Evolutionary conservation across 495 filamentous ascomycete genomes (phyloP).

Genomic region (Podospora fimiseda): DNA sequence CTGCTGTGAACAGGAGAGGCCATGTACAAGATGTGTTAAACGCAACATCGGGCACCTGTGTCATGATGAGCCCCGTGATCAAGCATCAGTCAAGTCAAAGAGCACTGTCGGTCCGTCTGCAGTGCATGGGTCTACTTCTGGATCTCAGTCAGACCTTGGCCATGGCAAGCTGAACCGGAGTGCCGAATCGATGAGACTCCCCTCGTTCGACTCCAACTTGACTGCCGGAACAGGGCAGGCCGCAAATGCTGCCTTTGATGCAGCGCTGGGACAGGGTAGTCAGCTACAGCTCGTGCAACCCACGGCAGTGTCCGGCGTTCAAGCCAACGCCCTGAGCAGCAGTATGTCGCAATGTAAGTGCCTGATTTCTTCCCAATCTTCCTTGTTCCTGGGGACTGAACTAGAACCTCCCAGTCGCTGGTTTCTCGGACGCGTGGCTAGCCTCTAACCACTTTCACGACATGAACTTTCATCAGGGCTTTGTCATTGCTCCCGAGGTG

Average conservation of each 20-base stretch:
- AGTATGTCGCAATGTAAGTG: constrained; percentile 73
- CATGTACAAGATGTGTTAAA: constrained; percentile 96
- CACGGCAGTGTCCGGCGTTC: constrained; percentile 46
- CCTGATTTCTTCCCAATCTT: constrained; percentile 21
- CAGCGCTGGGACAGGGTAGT: constrained; percentile 37
- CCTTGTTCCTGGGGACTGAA: constrained; percentile 28
- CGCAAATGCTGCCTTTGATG: constrained; percentile 36
- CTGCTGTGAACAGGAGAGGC: constrained; percentile 63
- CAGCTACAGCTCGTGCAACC: constrained; percentile 53
- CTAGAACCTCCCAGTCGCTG: constrained; percentile 33
- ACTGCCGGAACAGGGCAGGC: constrained; percentile 31
- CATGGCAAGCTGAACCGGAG: constrained; percentile 36
- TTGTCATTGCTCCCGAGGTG: constrained; percentile 93
- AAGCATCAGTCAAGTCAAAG: constrained; percentile 58
- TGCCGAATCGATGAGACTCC: constrained; percentile 34
- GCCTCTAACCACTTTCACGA: constrained; percentile 72
- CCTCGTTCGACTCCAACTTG: constrained; percentile 34
- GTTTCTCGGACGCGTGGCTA: constrained; percentile 53
- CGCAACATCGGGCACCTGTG: constrained; percentile 98
- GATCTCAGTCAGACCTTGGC: constrained; percentile 34
- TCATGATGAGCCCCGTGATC: constrained; percentile 92
- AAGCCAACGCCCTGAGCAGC: constrained; percentile 45
- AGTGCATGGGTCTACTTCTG: constrained; percentile 44
- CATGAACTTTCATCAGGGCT: constrained; percentile 87
- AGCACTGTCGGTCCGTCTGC: constrained; percentile 56